Evolutionary conservation across 2,329 filamentous ascomycete genomes (phyloP), one percentile per base, ranked within the genome.

Genomic region (Spiromastix sp.): DNA sequence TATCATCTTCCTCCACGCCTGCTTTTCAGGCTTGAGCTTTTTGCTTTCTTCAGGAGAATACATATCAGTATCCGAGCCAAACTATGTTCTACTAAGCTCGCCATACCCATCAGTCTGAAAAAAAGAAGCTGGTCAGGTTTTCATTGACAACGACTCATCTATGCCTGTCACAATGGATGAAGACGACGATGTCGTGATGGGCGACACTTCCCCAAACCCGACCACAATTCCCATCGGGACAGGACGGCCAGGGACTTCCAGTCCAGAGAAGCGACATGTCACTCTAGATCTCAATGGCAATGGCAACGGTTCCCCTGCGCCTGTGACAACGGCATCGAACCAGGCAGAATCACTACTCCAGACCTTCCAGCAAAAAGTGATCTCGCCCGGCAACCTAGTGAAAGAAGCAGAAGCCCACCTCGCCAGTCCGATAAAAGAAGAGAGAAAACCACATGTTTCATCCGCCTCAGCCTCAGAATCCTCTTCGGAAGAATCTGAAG

Each of bases 101-200:
- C n/a, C n/a, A n/a, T n/a, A n/a, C n/a, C n/a, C n/a, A n/a, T n/a
- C n/a, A n/a, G n/a, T n/a, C n/a, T n/a, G n/a, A n/a, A n/a, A n/a
- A n/a, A n/a, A n/a, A n/a, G n/a, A n/a, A n/a, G n/a, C n/a, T n/a
- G n/a, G n/a, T n/a, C n/a, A n/a, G n/a, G n/a, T n/a, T n/a, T n/a
- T n/a, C n/a, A n/a, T n/a, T n/a, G n/a, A n/a, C n/a, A n/a, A n/a
- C n/a, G n/a, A n/a, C n/a, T n/a, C n/a, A n/a, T n/a, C n/a, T n/a
- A n/a, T n/a, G n/a, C n/a, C n/a, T n/a, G n/a, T n/a, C 20, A 30
- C 18, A 21, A 48, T 48, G 54, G 56, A 56, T 32, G 49, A 48
- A 32, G 57, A 61, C 37, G 57, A 60, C 38, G 60, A 63, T 41
- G 55, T 51, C n/a, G 44, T 61, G 12, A 63, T 62, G 60, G 55